Evolutionary conservation across 148 eudicot species (phyloP), one percentile per base, ranked within the genome.

Genomic region (Diospyros lotus): DNA sequence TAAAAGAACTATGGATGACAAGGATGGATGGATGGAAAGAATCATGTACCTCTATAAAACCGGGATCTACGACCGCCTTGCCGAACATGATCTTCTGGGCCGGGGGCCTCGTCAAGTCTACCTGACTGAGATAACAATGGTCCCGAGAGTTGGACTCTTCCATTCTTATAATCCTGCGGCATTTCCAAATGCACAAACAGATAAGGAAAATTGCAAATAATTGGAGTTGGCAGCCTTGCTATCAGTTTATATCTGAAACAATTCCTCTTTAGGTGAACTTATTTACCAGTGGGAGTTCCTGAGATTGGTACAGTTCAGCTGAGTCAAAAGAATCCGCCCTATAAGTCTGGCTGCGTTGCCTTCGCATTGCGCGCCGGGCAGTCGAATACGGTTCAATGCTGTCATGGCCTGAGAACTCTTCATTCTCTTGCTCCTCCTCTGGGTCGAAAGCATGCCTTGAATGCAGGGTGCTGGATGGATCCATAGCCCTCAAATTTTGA

Each of bases 11-110:
- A 28, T 28, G 28, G 28, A 28, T 28, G 28, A 28, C 28, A 28
- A 28, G 28, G 28, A 28, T 28, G 28, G 28, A 28, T 28, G 28
- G 28, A 28, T 28, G 28, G 28, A 28, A 28, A 28, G 28, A 28
- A 28, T 28, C 28, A 28, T 28, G 28, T 73, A 86, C 87, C 89
- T 84, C 70, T 74, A 63, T 72, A 17, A 54, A 82, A 81, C 28
- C 83, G 84, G 9, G 86, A 79, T 69, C 75, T 75, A 73, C 28
- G 80, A 80, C 4, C 55, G 60, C 73, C 71, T 64, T 64, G 79
- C 69, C 42, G 77, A 66, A 68, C 42, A 28, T 78, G 80, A 61
- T 69, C 74, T 60, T 73, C 76, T 66, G 78, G 81, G 55, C 61
- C 76, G 61, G 78, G 81, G 55, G 56, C 70, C 46, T 69, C 75